A percentile compares a stretch with the other conserved stretches of the same genome.
phyloP scores from a whole-genome alignment of 2,329 filamentous ascomycete species.

The Penicillium sp. region DNA sequence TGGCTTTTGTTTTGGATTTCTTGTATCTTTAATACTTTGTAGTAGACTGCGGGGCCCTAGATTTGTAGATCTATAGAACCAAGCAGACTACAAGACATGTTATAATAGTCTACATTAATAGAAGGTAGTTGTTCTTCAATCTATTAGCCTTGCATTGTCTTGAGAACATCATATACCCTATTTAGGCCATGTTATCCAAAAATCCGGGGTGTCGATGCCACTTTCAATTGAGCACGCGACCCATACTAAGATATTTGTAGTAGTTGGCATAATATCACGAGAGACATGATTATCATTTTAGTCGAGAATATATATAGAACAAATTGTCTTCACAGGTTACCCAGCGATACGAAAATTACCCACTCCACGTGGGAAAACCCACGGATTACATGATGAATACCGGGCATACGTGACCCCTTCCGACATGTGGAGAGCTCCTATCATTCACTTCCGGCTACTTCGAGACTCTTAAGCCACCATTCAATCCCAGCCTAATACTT shows the following conservation, averaged over 20 bases:
- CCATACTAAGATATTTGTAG: neutral
- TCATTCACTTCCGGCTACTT: conserved; percentile 3
- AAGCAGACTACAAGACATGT: neutral
- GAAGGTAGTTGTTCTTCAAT: neutral
- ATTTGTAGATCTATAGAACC: neutral
- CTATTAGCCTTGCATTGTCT: neutral
- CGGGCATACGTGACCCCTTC: conserved; percentile 10
- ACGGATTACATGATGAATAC: conserved; percentile 7
- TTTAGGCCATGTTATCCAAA: neutral
- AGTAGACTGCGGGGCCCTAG: neutral
- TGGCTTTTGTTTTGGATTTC: neutral
- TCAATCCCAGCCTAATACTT: neutral
- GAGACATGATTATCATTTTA: neutral
- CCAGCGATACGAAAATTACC: conserved; percentile 4
- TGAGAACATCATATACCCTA: neutral
- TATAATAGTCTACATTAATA: neutral
- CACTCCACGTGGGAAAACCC: neutral
- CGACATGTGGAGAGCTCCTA: conserved; percentile 10
- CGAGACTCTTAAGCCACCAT: neutral
- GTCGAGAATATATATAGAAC: neutral
- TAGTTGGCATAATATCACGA: neutral
- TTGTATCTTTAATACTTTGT: neutral
- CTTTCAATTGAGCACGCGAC: neutral
- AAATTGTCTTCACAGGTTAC: neutral
- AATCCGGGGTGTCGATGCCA: neutral